Percentiles rank a stretch among this genome's conserved stretches.
Conservation (phyloP, 306 rosid species). For the Malus asiatica region DNA sequence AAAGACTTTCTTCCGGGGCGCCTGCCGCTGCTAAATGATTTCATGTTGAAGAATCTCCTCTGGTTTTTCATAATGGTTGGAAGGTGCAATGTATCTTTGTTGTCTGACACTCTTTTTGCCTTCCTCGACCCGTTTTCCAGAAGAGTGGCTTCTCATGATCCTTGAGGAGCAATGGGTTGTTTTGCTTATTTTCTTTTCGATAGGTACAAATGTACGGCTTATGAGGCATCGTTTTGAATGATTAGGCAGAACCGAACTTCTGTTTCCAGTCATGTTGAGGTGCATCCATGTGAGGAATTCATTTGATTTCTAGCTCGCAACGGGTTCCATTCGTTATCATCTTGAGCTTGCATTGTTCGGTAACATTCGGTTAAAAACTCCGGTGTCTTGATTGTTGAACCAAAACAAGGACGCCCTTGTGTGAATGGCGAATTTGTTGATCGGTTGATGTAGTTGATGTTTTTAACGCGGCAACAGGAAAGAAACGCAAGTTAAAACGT, state of each 20-base stretch:
- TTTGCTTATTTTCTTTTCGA: not conserved
- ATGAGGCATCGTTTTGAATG: not conserved
- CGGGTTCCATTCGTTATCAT: too few species aligned
- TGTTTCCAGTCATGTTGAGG: not conserved
- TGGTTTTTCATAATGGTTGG: slow-evolving; percentile 1
- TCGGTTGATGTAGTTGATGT: too few species aligned
- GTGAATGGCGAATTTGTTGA: too few species aligned
- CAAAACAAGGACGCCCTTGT: too few species aligned
- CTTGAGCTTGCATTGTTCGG: too few species aligned
- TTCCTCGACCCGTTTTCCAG: not conserved
- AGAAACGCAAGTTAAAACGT: too few species aligned
- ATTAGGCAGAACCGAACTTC: not conserved
- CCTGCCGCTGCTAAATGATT: slow-evolving; percentile 60
- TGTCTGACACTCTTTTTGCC: not conserved
- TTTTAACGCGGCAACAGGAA: too few species aligned
- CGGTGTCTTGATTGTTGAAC: too few species aligned
- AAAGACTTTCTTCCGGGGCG: slow-evolving; percentile 65
- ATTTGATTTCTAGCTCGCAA: too few species aligned
- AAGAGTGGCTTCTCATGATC: not conserved
- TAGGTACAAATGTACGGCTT: not conserved
- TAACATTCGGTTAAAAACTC: too few species aligned
- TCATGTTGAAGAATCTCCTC: slow-evolving; percentile 3
- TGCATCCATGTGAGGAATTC: not conserved
- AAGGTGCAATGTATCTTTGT: not conserved
- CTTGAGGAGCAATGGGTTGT: not conserved